A percentile compares a stretch with the other conserved stretches of the same genome.
Evolutionary conservation across 108 stramenopile species (phyloP).

Genomic region (Cyclotella baltica): DNA sequence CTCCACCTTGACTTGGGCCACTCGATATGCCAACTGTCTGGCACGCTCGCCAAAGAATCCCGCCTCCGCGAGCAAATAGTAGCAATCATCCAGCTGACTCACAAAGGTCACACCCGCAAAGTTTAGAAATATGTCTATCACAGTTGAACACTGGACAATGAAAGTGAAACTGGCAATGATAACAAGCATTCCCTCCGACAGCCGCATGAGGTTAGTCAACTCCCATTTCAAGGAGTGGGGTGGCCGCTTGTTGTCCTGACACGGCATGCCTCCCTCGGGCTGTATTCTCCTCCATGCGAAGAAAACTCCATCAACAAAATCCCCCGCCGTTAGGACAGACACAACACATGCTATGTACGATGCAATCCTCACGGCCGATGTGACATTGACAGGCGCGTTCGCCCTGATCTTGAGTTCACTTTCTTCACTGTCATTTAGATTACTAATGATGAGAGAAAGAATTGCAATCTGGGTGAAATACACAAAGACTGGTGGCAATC

Average conservation of each 20-base stretch:
- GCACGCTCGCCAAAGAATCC: slow-evolving; percentile 1
- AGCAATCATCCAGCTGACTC: neutral
- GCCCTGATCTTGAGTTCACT: neutral
- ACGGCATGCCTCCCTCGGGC: neutral
- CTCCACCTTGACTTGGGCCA: too few relatives aligned
- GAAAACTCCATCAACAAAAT: neutral
- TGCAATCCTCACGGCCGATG: neutral
- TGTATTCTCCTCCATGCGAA: neutral
- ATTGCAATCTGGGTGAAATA: neutral
- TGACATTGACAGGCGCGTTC: slow-evolving; percentile 8
- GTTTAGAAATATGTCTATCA: slow-evolving; percentile 7
- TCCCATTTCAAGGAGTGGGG: slow-evolving; percentile 7
- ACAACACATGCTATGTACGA: slow-evolving; percentile 8
- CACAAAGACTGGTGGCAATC: neutral
- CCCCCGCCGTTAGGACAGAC: slow-evolving; percentile 7
- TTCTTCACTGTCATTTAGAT: neutral
- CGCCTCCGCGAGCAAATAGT: neutral
- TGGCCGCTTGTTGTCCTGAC: neutral
- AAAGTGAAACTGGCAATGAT: neutral
- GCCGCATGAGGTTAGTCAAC: neutral
- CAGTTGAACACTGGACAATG: slow-evolving; percentile 9
- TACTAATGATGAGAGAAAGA: neutral
- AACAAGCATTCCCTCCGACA: neutral
- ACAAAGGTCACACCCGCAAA: slow-evolving; percentile 17
- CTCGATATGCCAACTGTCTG: neutral